Percentiles rank a stretch among this genome's conserved stretches.
Evolutionary conservation across 78 protist genomes (phyloP).

Genomic region (Dictyostelium brefeldianum): DNA sequence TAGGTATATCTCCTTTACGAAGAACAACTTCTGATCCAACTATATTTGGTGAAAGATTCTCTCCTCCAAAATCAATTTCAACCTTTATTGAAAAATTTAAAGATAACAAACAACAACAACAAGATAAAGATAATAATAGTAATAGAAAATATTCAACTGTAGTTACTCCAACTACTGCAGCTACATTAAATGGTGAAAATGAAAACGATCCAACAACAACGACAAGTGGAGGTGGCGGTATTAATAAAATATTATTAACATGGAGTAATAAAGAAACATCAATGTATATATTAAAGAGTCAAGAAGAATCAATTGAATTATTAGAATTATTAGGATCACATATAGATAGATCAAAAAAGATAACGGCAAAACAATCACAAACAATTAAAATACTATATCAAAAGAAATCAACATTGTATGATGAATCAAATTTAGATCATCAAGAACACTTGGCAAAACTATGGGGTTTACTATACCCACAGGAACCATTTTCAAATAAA

Average conservation of each 20-base stretch:
- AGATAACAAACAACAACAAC: conserved; percentile 13
- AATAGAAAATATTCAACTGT: background rate
- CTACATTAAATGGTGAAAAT: background rate
- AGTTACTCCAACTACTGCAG: background rate
- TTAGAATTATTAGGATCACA: conserved; percentile 71
- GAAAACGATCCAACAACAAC: background rate
- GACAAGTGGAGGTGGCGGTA: background rate
- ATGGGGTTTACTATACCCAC: conserved; percentile 39
- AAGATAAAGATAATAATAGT: background rate
- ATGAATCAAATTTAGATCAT: conserved; percentile 28
- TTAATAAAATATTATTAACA: conserved; percentile 46
- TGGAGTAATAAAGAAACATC: conserved; percentile 77
- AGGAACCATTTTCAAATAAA: conserved; percentile 10
- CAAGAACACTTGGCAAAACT: conserved; percentile 18
- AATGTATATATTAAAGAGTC: conserved; percentile 46
- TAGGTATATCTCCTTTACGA: conserved; percentile 73
- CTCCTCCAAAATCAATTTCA: conserved; percentile 67
- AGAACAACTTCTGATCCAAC: conserved; percentile 76
- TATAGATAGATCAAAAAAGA: conserved; percentile 63
- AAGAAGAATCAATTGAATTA: conserved; percentile 53
- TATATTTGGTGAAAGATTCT: conserved; percentile 52
- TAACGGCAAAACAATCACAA: conserved; percentile 72
- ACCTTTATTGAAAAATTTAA: conserved; percentile 48
- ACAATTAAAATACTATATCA: conserved; percentile 38
- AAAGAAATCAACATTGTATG: conserved; percentile 26